phyloP scores from a whole-genome alignment of 2,329 filamentous ascomycete genomes.

The Fonsecaea monophora region DNA sequence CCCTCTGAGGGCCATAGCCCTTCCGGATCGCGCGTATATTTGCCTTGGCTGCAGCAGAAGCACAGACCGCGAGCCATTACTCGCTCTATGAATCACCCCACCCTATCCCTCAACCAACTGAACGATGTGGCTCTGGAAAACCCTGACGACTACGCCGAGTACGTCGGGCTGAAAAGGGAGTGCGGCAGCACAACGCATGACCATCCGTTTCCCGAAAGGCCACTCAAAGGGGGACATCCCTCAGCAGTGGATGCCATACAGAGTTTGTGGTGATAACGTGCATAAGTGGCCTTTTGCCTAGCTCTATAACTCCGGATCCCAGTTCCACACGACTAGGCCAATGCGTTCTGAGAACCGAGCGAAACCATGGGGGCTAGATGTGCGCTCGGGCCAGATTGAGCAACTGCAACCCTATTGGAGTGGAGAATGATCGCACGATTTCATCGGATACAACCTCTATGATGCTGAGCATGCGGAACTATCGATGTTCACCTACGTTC shows the following conservation, averaged over 20 bases:
- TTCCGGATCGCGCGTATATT: not conserved
- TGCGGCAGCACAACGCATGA: not conserved
- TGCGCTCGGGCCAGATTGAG: not conserved
- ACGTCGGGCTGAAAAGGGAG: not conserved
- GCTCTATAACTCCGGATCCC: not conserved
- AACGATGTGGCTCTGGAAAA: not conserved
- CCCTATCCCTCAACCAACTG: not conserved
- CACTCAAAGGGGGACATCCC: not conserved
- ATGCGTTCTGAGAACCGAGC: not conserved
- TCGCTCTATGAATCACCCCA: not conserved
- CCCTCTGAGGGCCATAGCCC: not conserved
- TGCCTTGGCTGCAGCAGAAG: conserved; percentile 6
- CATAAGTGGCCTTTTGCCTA: not conserved
- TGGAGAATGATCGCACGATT: not conserved
- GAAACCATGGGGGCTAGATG: not conserved
- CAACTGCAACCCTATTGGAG: conserved; percentile 5
- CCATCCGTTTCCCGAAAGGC: not conserved
- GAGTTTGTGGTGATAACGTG: not conserved
- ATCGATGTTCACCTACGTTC: conserved; percentile 5
- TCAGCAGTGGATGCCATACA: not conserved
- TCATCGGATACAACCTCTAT: not conserved
- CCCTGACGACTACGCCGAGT: not conserved
- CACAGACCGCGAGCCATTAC: not conserved
- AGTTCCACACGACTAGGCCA: not conserved
- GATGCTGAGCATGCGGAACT: conserved; percentile 4